Base-by-base conservation (phyloP, 768 basidiomycete genomes). In the Zangia roseola region DNA sequence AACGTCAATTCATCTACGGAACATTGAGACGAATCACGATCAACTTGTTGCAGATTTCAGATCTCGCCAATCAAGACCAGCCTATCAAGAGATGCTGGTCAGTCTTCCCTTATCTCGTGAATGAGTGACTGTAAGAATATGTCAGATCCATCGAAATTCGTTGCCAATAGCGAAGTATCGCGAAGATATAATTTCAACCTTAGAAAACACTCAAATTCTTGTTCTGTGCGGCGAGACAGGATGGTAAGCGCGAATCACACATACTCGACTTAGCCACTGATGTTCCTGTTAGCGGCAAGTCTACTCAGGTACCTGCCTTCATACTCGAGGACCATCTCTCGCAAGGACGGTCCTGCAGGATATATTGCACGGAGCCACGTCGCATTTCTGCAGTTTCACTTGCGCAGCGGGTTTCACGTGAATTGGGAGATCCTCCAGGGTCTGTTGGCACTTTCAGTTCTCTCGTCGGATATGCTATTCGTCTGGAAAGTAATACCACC, bases 301-400 rank as follows among this genome's bases (percentile, higher is more conserved):
- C 94, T 2, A 98, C 95, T 0, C 95, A 98, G 71, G 82, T 97
- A 4, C 95, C 95, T 4, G 78, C 87, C 1, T 98, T 94, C 70
- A 87, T 98, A 55, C 79, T 99, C 10, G 95, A 99, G 66, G 85
- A 94, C 60, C 82, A 88, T 45, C 79, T 97, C 19, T 80, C 85
- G 5, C 78, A 77, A 52, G 97, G 94, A 21, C 81, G 76, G 57
- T 78, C 79, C 45, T 95, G 92, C 75, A 95, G 87, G 67, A 88
- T 99, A 59, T 92, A 83, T 60, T 95, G 93, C 56, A 97, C 95
- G 5, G 94, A 98, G 62, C 95, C 95, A 6, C 81, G 95, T 37
- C 83, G 95, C 35, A 98, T 98, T 54, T 94, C 93, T 45, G 94
- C 95, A 2, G 90, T 97, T 42, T 97, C 95, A 0, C 79, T 98